phyloP scores from a whole-genome alignment of 139 green algal genomes.

The Chlamydomonas sp. region DNA sequence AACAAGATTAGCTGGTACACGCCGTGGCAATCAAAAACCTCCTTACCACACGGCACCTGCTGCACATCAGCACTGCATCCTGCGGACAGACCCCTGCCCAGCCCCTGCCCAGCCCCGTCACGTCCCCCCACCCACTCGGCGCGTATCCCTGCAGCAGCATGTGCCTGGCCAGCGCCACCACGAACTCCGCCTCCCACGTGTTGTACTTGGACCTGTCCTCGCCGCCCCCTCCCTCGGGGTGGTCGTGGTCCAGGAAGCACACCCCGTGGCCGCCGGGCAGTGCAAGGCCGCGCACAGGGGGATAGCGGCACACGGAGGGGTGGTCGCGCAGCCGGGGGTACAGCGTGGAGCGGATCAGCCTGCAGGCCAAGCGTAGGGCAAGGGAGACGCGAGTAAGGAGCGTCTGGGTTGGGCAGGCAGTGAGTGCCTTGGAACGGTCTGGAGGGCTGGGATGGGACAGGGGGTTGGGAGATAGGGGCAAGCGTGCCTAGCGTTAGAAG shows the following conservation, averaged over 20 bases:
- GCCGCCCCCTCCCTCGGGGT: conserved; percentile 60
- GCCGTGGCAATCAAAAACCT: no score
- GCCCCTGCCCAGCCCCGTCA: neutral
- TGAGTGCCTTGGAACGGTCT: neutral
- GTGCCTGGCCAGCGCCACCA: conserved; percentile 66
- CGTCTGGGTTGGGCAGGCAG: neutral
- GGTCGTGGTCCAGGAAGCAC: no score
- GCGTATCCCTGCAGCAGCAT: conserved; percentile 75
- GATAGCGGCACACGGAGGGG: no score
- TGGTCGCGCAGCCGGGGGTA: conserved; percentile 68
- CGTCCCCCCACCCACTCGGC: conserved; percentile 16
- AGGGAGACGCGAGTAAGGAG: neutral
- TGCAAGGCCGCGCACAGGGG: no score
- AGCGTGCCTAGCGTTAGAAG: no score
- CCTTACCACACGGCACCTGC: no score
- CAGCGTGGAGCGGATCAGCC: conserved; percentile 56
- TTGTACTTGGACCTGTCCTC: conserved; percentile 74
- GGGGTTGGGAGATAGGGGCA: no score
- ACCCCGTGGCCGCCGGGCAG: no score
- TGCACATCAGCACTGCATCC: no score
- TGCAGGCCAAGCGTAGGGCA: conserved; percentile 4
- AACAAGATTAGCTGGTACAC: no score
- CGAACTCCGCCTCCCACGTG: conserved; percentile 63
- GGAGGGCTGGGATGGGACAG: no score
- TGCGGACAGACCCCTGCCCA: neutral